These are phyloP conservation scores for Juglanconis oblonga DNA, from an alignment of 2,329 filamentous ascomycete species.

Conservation along the genomic window DNA sequence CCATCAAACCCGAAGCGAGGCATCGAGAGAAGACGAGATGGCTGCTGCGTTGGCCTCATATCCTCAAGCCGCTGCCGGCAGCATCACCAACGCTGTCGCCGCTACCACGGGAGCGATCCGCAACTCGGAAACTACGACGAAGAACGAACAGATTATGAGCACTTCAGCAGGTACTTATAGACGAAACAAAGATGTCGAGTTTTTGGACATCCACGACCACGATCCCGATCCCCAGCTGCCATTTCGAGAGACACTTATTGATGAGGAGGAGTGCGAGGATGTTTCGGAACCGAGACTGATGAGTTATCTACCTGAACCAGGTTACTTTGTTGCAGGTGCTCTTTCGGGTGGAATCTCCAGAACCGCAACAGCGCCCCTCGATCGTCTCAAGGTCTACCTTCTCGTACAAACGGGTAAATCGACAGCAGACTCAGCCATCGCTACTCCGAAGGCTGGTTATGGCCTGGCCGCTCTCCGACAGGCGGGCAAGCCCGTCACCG, in stretches of 20 bases:
- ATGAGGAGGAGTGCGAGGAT: conserved; percentile 20
- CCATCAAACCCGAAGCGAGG: not conserved
- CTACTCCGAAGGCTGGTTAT: conserved; percentile 68
- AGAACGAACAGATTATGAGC: not conserved
- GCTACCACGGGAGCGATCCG: conserved; percentile 2
- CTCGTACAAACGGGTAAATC: conserved; percentile 76
- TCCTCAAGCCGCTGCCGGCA: conserved; percentile 7
- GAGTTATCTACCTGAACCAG: conserved; percentile 77
- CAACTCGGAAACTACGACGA: not conserved
- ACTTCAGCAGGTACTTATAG: conserved; percentile 8
- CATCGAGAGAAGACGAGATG: conserved; percentile 1
- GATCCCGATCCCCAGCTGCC: conserved; percentile 12
- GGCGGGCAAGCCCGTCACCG: conserved; percentile 65
- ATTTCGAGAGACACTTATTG: conserved; percentile 6
- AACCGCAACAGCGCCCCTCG: conserved; percentile 91
- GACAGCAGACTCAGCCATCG: conserved; percentile 54
- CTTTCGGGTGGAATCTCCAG: conserved; percentile 91
- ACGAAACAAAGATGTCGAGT: conserved; percentile 1
- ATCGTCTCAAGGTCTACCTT: conserved; percentile 95
- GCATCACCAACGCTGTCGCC: not conserved
- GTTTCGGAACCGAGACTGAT: conserved; percentile 54
- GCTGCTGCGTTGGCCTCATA: not conserved
- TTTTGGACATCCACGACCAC: conserved; percentile 12
- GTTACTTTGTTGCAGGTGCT: conserved; percentile 96
- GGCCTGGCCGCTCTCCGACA: conserved; percentile 62